A percentile compares a stretch with the other conserved stretches of the same genome.
Conservation (phyloP, 495 filamentous ascomycete genomes). For the Venustampulla echinocandica region DNA sequence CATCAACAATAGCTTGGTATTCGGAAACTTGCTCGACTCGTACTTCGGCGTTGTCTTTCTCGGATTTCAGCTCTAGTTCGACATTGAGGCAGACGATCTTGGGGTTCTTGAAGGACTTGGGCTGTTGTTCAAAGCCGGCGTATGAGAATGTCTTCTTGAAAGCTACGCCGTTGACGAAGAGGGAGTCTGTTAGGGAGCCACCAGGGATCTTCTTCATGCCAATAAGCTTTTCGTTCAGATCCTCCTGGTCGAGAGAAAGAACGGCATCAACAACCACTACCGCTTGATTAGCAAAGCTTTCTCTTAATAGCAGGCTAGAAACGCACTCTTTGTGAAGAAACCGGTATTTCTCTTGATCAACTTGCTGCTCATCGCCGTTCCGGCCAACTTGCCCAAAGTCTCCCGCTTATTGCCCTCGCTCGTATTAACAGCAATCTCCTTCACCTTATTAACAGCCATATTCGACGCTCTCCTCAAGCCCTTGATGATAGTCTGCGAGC, state of each 20-base stretch:
- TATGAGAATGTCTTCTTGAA: conserved; percentile 99
- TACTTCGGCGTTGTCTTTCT: conserved; percentile 98
- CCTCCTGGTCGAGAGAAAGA: conserved; percentile 90
- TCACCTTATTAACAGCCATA: conserved; percentile 98
- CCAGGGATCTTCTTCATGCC: conserved; percentile 97
- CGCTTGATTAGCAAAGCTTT: conserved; percentile 11
- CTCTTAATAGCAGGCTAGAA: not conserved
- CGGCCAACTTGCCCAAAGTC: conserved; percentile 81
- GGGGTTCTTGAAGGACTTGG: conserved; percentile 86
- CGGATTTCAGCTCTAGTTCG: conserved; percentile 92
- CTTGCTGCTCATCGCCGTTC: conserved; percentile 99
- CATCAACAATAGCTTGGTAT: conserved; percentile 98
- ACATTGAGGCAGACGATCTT: conserved; percentile 96
- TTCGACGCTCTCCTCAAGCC: conserved; percentile 77
- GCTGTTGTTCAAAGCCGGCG: conserved; percentile 97
- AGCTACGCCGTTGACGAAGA: conserved; percentile 95
- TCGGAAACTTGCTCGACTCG: conserved; percentile 97
- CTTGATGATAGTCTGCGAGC: conserved; percentile 95
- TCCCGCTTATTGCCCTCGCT: conserved; percentile 79
- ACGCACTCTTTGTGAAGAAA: conserved; percentile 94
- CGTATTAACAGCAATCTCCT: conserved; percentile 90
- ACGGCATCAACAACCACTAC: conserved; percentile 97
- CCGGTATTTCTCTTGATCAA: conserved; percentile 93
- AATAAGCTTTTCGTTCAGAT: conserved; percentile 95
- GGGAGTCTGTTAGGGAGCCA: conserved; percentile 90